phyloP scores from a whole-genome alignment of 768 basidiomycete genomes.

The Mrakia blollopis region DNA sequence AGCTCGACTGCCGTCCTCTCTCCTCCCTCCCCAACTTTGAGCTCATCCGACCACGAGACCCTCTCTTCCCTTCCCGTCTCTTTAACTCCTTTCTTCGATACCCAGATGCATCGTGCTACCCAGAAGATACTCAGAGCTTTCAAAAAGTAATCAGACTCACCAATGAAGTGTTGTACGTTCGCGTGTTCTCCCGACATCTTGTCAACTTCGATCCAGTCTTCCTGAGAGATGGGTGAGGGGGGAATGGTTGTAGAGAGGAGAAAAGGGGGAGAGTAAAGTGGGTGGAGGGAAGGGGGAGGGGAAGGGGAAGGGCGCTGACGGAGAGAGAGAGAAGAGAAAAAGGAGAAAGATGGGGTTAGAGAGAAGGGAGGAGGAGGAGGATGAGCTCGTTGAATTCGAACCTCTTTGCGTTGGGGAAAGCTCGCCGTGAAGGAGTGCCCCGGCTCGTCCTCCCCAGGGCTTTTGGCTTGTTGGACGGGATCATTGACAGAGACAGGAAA shows the following conservation, averaged over 20 bases:
- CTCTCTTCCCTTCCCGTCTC: too few species aligned
- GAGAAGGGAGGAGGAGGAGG: too few species aligned
- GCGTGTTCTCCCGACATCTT: conserved; percentile 36
- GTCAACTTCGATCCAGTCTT: conserved; percentile 17
- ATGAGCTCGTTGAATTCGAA: too few species aligned
- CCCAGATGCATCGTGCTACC: background rate
- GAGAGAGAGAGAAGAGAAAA: background rate
- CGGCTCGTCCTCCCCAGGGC: too few species aligned
- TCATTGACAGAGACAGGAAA: too few species aligned
- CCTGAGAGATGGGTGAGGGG: background rate
- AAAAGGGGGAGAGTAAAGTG: background rate
- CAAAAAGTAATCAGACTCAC: conserved; percentile 32
- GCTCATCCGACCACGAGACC: too few species aligned
- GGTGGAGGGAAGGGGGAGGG: background rate
- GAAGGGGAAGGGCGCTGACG: background rate
- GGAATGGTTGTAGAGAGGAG: background rate
- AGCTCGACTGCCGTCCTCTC: too few species aligned
- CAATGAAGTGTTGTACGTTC: conserved; percentile 39
- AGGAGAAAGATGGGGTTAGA: background rate
- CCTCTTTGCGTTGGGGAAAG: too few species aligned
- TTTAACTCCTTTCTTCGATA: too few species aligned
- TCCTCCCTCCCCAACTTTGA: too few species aligned
- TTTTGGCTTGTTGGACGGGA: too few species aligned
- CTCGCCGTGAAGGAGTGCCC: too few species aligned
- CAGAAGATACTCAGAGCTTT: background rate